phyloP scores from a whole-genome alignment of 2,329 filamentous ascomycete species.

The Ilyonectria robusta region DNA sequence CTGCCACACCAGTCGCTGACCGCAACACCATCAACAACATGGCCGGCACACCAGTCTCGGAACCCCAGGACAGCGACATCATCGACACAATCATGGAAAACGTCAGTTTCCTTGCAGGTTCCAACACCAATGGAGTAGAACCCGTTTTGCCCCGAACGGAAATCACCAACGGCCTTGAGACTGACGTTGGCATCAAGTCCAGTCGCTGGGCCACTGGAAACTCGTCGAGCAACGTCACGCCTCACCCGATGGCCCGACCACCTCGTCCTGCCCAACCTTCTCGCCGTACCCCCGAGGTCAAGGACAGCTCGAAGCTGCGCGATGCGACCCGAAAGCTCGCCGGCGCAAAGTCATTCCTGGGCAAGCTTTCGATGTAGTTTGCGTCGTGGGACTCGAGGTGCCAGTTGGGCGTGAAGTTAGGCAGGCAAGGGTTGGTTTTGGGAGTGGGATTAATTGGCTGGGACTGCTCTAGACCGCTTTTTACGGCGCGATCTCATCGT shows the following conservation, averaged over 20 bases:
- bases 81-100: too few species aligned
- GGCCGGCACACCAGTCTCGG: too few species aligned
- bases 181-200: not conserved
- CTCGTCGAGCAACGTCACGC: not conserved
- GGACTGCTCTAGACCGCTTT: too few species aligned
- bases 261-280: not conserved
- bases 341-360: constrained; percentile 11
- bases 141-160: not conserved
- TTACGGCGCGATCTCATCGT: too few species aligned
- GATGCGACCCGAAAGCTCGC: constrained; percentile 9
- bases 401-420: not conserved
- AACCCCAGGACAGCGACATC: too few species aligned
- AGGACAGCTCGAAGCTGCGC: constrained; percentile 5
- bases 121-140: not conserved
- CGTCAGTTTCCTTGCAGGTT: too few species aligned
- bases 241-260: not conserved
- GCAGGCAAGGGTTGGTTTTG: too few species aligned
- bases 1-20: not conserved
- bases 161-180: not conserved
- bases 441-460: too few species aligned
- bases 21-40: not conserved
- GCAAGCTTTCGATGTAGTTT: not conserved
- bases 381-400: not conserved
- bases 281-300: not conserved
- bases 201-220: not conserved